A percentile compares a stretch with the other conserved stretches of the same genome.
Conservation (phyloP, 441 rosid genomes). For the Eruca vesicaria region DNA sequence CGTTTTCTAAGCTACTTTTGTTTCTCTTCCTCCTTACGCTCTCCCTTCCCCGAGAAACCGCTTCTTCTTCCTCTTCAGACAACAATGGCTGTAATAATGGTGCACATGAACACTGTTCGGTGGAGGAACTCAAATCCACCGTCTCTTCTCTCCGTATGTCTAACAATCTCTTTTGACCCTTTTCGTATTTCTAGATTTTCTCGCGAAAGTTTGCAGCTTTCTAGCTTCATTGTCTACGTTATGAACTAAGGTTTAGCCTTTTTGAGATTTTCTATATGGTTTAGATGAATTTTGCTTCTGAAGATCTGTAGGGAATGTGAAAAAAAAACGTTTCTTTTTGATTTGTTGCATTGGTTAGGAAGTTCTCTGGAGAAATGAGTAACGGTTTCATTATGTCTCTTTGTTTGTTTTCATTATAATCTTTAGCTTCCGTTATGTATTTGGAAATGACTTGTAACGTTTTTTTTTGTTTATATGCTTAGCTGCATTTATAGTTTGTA, state of each 20-base stretch:
- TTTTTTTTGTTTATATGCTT: background rate
- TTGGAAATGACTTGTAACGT: constrained; percentile 16
- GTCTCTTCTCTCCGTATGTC: constrained; percentile 24
- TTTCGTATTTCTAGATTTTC: constrained; percentile 3
- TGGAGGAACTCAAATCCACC: constrained; percentile 26
- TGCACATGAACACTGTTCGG: background rate
- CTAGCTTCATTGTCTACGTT: background rate
- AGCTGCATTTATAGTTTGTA: background rate
- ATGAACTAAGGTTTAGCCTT: background rate
- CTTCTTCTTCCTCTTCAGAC: constrained; percentile 9
- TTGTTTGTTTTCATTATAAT: background rate
- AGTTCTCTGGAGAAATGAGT: constrained; percentile 10
- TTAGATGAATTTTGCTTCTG: constrained; percentile 8
- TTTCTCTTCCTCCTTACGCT: constrained; percentile 28
- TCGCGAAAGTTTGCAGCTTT: background rate
- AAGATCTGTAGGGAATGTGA: background rate
- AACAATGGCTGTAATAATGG: constrained; percentile 8
- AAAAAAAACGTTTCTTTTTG: background rate
- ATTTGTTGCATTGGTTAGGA: background rate
- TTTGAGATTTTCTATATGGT: background rate
- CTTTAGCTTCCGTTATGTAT: constrained; percentile 10
- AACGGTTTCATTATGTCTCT: background rate
- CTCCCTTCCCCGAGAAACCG: constrained; percentile 5
- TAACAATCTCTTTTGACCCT: background rate
- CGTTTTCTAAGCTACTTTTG: constrained; percentile 33